Conservation (phyloP, 2,329 filamentous ascomycete species). For the Xylaria sp. region DNA sequence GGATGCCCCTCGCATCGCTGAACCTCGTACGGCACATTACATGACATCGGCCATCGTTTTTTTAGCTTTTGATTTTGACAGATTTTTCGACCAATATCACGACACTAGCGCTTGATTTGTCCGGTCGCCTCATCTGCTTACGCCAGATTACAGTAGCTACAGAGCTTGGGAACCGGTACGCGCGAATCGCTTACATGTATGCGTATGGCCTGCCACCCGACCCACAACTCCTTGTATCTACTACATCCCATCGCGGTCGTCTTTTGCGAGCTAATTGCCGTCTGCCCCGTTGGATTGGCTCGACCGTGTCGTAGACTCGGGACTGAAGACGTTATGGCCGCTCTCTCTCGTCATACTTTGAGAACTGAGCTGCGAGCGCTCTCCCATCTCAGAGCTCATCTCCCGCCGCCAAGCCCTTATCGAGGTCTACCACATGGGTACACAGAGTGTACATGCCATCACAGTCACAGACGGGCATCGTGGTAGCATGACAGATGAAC, state of each 20-base stretch:
- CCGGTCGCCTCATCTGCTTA: constrained; percentile 35
- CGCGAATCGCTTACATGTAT: constrained; percentile 43
- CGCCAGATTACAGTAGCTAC: constrained; percentile 29
- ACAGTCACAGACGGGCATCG: constrained; percentile 41
- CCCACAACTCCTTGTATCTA: constrained; percentile 29
- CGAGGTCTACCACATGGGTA: constrained; percentile 39
- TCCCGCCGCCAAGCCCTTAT: constrained; percentile 37
- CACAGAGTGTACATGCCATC: constrained; percentile 42
- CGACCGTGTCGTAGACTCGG: constrained; percentile 26
- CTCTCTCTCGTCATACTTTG: constrained; percentile 29
- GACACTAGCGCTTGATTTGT: constrained; percentile 37
- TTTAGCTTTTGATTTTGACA: constrained; percentile 34
- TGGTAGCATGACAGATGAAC: constrained; percentile 46
- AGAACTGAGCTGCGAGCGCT: constrained; percentile 4
- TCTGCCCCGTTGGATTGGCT: constrained; percentile 36
- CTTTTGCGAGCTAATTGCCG: constrained; percentile 28
- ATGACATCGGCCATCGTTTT: constrained; percentile 31
- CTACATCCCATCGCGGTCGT: constrained; percentile 25
- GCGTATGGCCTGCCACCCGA: constrained; percentile 26
- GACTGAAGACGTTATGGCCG: constrained; percentile 34
- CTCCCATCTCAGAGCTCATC: constrained; percentile 25
- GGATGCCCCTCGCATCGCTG: constrained; percentile 11
- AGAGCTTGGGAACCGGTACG: constrained; percentile 19
- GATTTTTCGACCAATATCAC: constrained; percentile 31
- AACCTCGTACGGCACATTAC: constrained; percentile 21